phyloP scores from a whole-genome alignment of 2,329 filamentous ascomycete genomes.

The Gyromitra esculenta region DNA sequence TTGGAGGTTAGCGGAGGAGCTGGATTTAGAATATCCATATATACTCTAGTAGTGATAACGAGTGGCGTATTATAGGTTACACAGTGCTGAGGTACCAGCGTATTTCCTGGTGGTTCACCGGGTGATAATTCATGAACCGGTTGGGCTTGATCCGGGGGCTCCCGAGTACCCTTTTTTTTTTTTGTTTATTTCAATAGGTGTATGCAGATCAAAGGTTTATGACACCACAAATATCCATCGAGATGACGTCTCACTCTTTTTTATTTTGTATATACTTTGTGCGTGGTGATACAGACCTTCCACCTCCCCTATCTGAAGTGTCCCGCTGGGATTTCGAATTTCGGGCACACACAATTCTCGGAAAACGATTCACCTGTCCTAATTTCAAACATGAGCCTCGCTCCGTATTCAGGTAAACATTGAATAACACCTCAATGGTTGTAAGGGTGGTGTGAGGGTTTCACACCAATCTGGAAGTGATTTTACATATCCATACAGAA shows the following conservation, averaged over 20 bases:
- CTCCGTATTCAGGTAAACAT: neutral
- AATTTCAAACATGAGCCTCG: neutral
- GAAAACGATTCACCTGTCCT: neutral
- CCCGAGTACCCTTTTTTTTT: conserved; percentile 12
- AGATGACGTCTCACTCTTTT: conserved; percentile 1
- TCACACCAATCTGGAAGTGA: neutral
- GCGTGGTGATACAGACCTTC: neutral
- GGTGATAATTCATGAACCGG: conserved; percentile 40
- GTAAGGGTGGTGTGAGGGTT: neutral
- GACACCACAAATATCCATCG: neutral
- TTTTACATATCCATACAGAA: neutral
- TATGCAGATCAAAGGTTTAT: conserved; percentile 1
- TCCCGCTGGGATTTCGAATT: conserved; percentile 3
- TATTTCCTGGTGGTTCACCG: conserved; percentile 1
- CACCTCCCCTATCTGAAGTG: conserved; percentile 4
- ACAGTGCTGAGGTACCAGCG: conserved; percentile 10
- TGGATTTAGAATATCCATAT: conserved; percentile 32
- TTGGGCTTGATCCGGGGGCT: conserved; percentile 24
- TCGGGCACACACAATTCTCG: neutral
- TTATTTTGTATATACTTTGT: neutral
- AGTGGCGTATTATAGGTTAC: conserved; percentile 34
- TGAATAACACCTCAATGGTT: neutral
- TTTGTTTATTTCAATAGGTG: conserved; percentile 2
- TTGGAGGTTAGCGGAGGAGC: neutral
- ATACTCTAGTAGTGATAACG: conserved; percentile 10